A percentile compares a stretch with the other conserved stretches of the same genome.
Conservation (phyloP, 139 green algal genomes). For the Chlorella ohadii region DNA sequence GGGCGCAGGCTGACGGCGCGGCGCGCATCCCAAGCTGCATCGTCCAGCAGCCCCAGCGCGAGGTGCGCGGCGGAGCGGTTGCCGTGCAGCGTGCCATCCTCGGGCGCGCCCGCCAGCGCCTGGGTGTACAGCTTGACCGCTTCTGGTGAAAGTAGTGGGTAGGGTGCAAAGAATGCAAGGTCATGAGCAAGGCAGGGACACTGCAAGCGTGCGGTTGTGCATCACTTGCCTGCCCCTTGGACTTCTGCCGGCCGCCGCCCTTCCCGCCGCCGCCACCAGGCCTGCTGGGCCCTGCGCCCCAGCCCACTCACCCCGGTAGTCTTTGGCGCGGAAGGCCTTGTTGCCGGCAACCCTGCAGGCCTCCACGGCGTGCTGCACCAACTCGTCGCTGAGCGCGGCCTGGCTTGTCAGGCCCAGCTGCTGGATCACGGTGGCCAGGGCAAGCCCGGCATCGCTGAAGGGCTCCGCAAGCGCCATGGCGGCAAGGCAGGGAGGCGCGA, state of each 20-base stretch:
- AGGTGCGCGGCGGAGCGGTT: constrained; percentile 64
- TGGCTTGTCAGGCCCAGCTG: constrained; percentile 10
- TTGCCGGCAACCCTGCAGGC: constrained; percentile 43
- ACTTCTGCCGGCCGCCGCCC: too few relatives aligned
- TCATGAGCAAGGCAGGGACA: too few relatives aligned
- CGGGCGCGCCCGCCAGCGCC: constrained; percentile 50
- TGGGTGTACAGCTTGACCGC: constrained; percentile 58
- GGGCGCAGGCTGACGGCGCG: constrained; percentile 31
- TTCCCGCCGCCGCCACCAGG: not conserved
- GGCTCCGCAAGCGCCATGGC: too few relatives aligned
- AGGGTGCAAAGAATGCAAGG: not conserved
- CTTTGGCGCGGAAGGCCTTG: constrained; percentile 44
- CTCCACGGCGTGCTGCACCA: constrained; percentile 39
- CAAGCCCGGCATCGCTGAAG: too few relatives aligned
- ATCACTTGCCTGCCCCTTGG: too few relatives aligned
- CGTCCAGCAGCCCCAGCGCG: constrained; percentile 30
- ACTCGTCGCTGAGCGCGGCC: not conserved
- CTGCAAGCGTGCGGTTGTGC: not conserved
- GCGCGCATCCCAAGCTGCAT: constrained; percentile 52
- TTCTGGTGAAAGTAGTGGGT: constrained; percentile 28
- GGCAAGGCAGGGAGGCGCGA: too few relatives aligned
- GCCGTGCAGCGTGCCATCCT: constrained; percentile 42
- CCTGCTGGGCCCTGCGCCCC: not conserved
- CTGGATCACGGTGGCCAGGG: too few relatives aligned
- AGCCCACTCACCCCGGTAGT: constrained; percentile 36